Base-by-base conservation (phyloP, 192 early-diverging fungal genomes). In the Chytriomyces sp. region DNA sequence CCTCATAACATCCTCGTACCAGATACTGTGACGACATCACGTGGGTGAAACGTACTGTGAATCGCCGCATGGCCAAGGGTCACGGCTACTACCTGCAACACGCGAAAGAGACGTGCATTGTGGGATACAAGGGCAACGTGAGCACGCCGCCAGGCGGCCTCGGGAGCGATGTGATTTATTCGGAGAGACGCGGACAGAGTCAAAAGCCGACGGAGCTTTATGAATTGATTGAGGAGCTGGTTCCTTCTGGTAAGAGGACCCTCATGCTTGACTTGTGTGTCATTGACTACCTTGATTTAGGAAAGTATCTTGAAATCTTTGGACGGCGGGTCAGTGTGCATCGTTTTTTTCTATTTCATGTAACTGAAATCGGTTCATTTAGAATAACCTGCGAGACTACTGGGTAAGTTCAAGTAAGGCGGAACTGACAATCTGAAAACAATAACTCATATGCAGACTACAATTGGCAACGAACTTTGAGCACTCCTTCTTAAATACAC, bases 11-110 rank as follows among this genome's bases (percentile, higher is more conserved):
- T 28, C 14, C 22, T 12, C 28, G 55, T 12, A 1, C 56, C 77
- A 89, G 85, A 38, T 93, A 94, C 70, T 91, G 95, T 7, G 96
- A 98, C 76, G 94, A 96, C 77, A 93, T 98, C 34, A 92, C 96
- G 17, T 98, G 96, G 96, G 93, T 98, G 44, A 98, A 98, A 75
- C 93, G 95, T 69, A 96, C 94, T 12, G 93, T 96, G 68, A 96
- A 96, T 80, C 88, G 96, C 53, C 85, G 96, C 54, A 93, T 98
- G 92, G 96, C 96, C 7, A 98, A 98, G 75, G 96, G 96, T 5
- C 96, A 98, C 74, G 96, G 96, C 14, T 96, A 96, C 79, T 98
- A 98, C 72, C 78, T 98, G 72, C 96, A 98, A 77, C 96, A 98
- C 67, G 96, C 96, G 30, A 98, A 98, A 74, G 96, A 98, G 78